Base-by-base conservation (phyloP, 1,284 basidiomycete species). In the Boletellus deceptivus region DNA sequence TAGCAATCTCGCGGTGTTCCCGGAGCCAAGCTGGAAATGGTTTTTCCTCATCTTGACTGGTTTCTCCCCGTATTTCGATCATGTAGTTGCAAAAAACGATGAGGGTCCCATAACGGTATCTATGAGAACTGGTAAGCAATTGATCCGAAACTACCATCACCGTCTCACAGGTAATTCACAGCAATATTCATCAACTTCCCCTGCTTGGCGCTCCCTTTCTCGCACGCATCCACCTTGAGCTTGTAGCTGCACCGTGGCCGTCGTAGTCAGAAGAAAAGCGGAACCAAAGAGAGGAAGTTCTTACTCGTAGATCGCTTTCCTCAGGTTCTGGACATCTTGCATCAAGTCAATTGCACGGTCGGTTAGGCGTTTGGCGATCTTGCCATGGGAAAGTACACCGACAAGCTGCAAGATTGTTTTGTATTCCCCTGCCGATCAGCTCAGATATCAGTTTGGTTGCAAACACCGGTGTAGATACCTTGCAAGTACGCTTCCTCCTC, bases 21-120 rank as follows among this genome's bases (percentile, higher is more conserved):
- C 75, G 76, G 54, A 97, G 75, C 93, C 94, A 97, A 38, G 77
- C 77, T 4, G 90, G 84, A 74, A 97, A 97, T 1, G 81, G 79
- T 14, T 75, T 67, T 48, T 79, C 70, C 43, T 66, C 64, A 6
- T 65, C 73, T 41, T 69, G 67, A 29, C 72, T 65, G 2, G 29
- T 31, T 45, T 70, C 71, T 56, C 82, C 78, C 53, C 75, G 74
- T 65, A 77, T 80, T 71, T 98, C 96, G 49, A 99, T 83, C 58
- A 99, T 75, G 70, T 97, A 99, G 69, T 97, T 95, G 25, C 97
- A 90, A 56, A 99, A 93, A 7, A 93, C 93, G 59, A 99, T 97
- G 42, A 98, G 74, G 7, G 91, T 88, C 2, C 91, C 94, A 65
- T 98, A 97, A 53, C 89, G 92, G 70, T 82, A 84, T 55, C 85